Evolutionary conservation across 2,329 filamentous ascomycete genomes (phyloP).

Genomic region (Proliferodiscus dingleyae): DNA sequence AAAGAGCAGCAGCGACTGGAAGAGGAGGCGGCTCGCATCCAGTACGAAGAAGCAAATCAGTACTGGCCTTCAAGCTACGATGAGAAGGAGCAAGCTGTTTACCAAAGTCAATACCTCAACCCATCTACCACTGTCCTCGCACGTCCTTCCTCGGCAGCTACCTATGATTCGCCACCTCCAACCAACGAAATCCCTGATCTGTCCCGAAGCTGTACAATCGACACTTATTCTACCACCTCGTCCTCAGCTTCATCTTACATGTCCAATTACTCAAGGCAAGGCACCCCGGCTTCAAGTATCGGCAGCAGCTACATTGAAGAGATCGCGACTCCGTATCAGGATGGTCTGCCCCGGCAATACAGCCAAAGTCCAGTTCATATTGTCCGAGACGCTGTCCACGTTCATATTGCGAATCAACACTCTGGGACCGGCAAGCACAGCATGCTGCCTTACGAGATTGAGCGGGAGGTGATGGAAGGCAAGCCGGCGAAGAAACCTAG

Average conservation of each 20-base stretch:
- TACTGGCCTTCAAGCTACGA: constrained; percentile 23
- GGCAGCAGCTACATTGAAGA: constrained; percentile 29
- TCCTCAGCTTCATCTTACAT: constrained; percentile 32
- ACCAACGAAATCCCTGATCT: constrained; percentile 33
- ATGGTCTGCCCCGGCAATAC: constrained; percentile 9
- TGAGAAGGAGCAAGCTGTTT: constrained; percentile 11
- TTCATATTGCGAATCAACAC: constrained; percentile 21
- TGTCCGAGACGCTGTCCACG: constrained; percentile 25
- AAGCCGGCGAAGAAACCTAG: constrained; percentile 24
- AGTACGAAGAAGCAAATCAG: constrained; percentile 21
- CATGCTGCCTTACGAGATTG: constrained; percentile 31
- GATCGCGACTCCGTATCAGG: constrained; percentile 7
- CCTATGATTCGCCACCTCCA: constrained; percentile 32
- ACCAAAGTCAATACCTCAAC: constrained; percentile 17
- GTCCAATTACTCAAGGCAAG: constrained; percentile 24
- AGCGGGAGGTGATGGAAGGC: constrained; percentile 21
- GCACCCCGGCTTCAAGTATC: constrained; percentile 33
- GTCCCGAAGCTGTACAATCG: constrained; percentile 29
- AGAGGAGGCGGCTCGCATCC: constrained; percentile 19
- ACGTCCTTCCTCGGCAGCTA: constrained; percentile 1
- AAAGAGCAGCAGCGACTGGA: constrained; percentile 19
- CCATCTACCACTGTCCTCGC: constrained; percentile 8
- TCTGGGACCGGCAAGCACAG: constrained; percentile 15
- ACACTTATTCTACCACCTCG: constrained; percentile 26
- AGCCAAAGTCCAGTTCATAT: constrained; percentile 9